Percentiles rank a stretch among this genome's conserved stretches.
These are phyloP conservation scores for Lentinula sp. DNA, from an alignment of 768 basidiomycete genomes.

Conservation along the genomic window DNA sequence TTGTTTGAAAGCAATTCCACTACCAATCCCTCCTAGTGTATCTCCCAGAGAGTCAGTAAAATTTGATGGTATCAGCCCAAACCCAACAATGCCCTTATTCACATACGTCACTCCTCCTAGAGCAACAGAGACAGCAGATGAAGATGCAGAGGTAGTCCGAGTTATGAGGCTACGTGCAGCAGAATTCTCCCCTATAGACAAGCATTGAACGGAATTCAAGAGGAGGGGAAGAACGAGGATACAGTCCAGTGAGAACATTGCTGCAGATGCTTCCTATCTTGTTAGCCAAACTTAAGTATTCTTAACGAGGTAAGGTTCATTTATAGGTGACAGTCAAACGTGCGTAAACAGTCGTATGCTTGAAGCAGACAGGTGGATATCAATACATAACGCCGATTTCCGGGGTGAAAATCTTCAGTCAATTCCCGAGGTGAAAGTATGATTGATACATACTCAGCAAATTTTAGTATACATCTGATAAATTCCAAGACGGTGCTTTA, in stretches of 20 bases:
- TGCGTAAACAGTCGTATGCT: not conserved
- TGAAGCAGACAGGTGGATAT: not conserved
- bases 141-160: not conserved
- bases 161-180: not conserved
- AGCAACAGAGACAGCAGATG: constrained; percentile 18
- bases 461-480: not conserved
- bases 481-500: not conserved
- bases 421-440: not conserved
- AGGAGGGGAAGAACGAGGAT: not conserved
- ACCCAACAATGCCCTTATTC: constrained; percentile 53
- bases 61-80: constrained; percentile 56
- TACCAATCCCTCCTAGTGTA: constrained; percentile 58
- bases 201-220: not conserved
- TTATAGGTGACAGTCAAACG: not conserved
- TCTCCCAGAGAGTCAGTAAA: constrained; percentile 52
- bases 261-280: not conserved
- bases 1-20: constrained; percentile 51
- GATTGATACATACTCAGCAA: not conserved
- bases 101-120: constrained; percentile 35
- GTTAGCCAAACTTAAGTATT: not conserved
- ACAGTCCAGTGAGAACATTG: not conserved
- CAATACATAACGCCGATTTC: not conserved
- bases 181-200: not conserved
- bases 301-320: not conserved
- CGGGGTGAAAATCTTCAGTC: no score